Evolutionary conservation across 2,329 filamentous ascomycete genomes (phyloP).

Genomic region (Aspergillus sergii): DNA sequence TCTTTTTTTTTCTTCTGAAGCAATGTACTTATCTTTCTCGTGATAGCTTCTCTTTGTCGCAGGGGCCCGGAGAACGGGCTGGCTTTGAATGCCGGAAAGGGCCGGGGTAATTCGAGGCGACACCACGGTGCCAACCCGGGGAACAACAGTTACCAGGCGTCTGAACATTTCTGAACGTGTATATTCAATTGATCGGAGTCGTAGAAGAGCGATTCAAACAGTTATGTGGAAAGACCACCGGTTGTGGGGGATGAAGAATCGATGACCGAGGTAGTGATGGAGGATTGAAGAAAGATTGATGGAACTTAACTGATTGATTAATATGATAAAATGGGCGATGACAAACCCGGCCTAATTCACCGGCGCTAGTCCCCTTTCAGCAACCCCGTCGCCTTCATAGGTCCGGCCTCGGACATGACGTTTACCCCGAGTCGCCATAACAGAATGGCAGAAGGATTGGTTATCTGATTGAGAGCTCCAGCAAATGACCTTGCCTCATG

Average conservation of each 20-base stretch:
- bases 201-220: conserved; percentile 13
- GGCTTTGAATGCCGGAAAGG: conserved; percentile 45
- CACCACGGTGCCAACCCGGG: conserved; percentile 55
- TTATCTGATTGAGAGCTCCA: background rate
- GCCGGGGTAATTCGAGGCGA: conserved; percentile 53
- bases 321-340: conserved; percentile 7
- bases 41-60: conserved; percentile 57
- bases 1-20: background rate
- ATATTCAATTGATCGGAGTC: background rate
- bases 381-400: conserved; percentile 15
- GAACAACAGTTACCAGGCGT: conserved; percentile 57
- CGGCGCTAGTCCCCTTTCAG: background rate
- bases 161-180: conserved; percentile 53
- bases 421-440: conserved; percentile 5
- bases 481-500: background rate
- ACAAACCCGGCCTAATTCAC: conserved; percentile 1
- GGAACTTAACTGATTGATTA: conserved; percentile 19
- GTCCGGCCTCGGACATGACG: conserved; percentile 25
- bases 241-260: conserved; percentile 13
- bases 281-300: conserved; percentile 15
- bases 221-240: conserved; percentile 15
- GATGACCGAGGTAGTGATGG: conserved; percentile 3
- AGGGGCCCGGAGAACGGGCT: conserved; percentile 43
- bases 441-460: background rate
- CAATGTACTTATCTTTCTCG: conserved; percentile 62